phyloP scores from a whole-genome alignment of 2,329 filamentous ascomycete species.

The Colletotrichum tofieldiae region DNA sequence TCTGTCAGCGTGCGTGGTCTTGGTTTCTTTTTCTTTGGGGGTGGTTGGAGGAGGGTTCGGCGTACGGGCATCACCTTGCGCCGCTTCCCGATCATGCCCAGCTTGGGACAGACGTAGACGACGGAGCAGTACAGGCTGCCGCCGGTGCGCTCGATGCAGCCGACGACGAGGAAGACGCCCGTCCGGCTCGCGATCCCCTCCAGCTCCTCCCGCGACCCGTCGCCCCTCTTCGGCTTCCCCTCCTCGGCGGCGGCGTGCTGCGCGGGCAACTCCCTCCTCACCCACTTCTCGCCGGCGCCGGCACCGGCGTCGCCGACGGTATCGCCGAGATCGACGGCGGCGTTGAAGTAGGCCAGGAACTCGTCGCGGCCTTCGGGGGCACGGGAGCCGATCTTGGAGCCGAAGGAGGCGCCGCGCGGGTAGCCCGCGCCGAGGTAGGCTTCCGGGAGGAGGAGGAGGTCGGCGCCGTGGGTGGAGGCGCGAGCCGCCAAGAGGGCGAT shows the following conservation, averaged over 20 bases:
- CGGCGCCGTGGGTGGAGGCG: slow-evolving; percentile 70
- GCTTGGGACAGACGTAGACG: slow-evolving; percentile 83
- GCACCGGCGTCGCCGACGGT: slow-evolving; percentile 70
- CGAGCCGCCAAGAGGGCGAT: slow-evolving; percentile 74
- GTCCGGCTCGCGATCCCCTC: slow-evolving; percentile 84
- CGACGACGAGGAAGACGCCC: slow-evolving; percentile 86
- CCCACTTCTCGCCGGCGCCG: slow-evolving; percentile 82
- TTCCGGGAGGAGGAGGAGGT: slow-evolving; percentile 91
- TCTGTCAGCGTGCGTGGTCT: slow-evolving; percentile 9
- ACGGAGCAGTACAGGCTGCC: slow-evolving; percentile 89
- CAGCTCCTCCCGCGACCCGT: slow-evolving; percentile 82
- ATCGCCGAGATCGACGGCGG: slow-evolving; percentile 88
- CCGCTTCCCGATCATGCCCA: slow-evolving; percentile 85
- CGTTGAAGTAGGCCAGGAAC: slow-evolving; percentile 84
- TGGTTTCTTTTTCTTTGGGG: not conserved
- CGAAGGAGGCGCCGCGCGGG: slow-evolving; percentile 85
- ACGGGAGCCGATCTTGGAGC: slow-evolving; percentile 80
- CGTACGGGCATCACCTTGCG: slow-evolving; percentile 91
- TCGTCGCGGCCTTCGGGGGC: slow-evolving; percentile 82
- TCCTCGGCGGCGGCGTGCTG: slow-evolving; percentile 34
- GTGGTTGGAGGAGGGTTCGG: slow-evolving; percentile 36
- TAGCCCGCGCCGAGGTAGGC: slow-evolving; percentile 90
- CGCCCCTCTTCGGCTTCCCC: slow-evolving; percentile 58
- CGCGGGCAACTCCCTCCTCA: slow-evolving; percentile 70
- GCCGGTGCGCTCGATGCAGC: slow-evolving; percentile 83